Evolutionary conservation across 1,284 basidiomycete genomes (phyloP).

Genomic region (Phlebopus sp.): DNA sequence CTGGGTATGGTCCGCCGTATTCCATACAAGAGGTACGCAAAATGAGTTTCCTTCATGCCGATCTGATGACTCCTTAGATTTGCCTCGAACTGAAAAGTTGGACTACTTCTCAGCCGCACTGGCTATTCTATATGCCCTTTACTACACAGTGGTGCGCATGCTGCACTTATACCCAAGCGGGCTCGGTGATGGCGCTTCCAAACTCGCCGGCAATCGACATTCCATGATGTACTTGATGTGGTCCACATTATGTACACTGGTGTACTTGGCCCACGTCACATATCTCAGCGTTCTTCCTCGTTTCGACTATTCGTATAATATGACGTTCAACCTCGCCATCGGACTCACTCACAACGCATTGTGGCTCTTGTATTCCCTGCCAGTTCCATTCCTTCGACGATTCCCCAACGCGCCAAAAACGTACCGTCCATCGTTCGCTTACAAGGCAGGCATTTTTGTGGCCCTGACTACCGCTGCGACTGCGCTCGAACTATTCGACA

Average conservation of each 20-base stretch:
- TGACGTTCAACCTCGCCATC: constrained; percentile 78
- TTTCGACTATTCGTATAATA: constrained; percentile 97
- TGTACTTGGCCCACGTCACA: constrained; percentile 69
- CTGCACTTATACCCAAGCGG: constrained; percentile 65
- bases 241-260: constrained; percentile 45
- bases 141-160: constrained; percentile 72
- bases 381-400: constrained; percentile 46
- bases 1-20: constrained; percentile 91
- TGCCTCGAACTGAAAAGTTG: constrained; percentile 80
- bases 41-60: neutral
- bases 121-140: constrained; percentile 74
- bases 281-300: constrained; percentile 75
- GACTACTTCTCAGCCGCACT: constrained; percentile 96
- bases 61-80: constrained; percentile 51
- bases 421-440: constrained; percentile 55
- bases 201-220: constrained; percentile 11
- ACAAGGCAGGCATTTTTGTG: constrained; percentile 61
- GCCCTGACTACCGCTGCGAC: constrained; percentile 75
- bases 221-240: constrained; percentile 32
- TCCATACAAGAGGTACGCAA: constrained; percentile 85
- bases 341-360: constrained; percentile 79
- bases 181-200: constrained; percentile 16
- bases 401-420: constrained; percentile 51
- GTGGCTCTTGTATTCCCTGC: constrained; percentile 79
- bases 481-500: constrained; percentile 88